Evolutionary conservation across 257 asterid species (phyloP).

Genomic region (Cordia subcordata): DNA sequence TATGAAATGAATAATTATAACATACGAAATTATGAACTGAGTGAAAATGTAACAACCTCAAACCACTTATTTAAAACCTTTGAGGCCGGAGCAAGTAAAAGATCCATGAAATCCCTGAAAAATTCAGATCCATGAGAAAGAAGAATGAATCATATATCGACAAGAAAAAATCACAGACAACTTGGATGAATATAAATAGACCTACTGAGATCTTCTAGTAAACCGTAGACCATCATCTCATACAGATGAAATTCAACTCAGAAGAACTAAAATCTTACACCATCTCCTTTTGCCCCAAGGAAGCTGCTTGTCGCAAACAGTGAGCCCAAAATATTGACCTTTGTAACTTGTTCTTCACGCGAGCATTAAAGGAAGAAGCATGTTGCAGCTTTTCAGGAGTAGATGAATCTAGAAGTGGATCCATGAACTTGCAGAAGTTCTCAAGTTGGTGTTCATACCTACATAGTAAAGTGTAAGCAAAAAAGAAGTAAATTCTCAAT

Average conservation of each 20-base stretch:
- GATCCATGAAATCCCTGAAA: slow-evolving; percentile 89
- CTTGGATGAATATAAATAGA: neutral
- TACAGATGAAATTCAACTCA: slow-evolving; percentile 4
- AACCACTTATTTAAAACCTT: slow-evolving; percentile 92
- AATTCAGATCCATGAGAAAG: neutral
- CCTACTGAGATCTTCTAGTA: neutral
- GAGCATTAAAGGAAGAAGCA: slow-evolving; percentile 44
- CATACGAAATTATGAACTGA: neutral
- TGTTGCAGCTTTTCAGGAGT: slow-evolving; percentile 71
- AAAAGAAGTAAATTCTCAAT: too few species aligned
- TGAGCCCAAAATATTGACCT: slow-evolving; percentile 75
- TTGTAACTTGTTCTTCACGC: slow-evolving; percentile 56
- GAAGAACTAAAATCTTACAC: slow-evolving; percentile 49
- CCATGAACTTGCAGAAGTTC: slow-evolving; percentile 81
- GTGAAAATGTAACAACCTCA: slow-evolving; percentile 51
- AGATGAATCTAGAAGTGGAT: slow-evolving; percentile 74
- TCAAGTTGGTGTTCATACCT: slow-evolving; percentile 75
- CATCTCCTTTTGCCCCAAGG: slow-evolving; percentile 80
- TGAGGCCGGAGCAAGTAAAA: slow-evolving; percentile 83
- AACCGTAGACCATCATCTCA: slow-evolving; percentile 7
- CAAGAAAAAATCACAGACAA: neutral
- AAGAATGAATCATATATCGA: neutral
- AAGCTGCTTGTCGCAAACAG: slow-evolving; percentile 52
- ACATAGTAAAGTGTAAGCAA: slow-evolving; percentile 5
- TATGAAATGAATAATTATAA: neutral